phyloP scores from a whole-genome alignment of 2,329 filamentous ascomycete genomes.

The Pseudogymnoascus sp. region DNA sequence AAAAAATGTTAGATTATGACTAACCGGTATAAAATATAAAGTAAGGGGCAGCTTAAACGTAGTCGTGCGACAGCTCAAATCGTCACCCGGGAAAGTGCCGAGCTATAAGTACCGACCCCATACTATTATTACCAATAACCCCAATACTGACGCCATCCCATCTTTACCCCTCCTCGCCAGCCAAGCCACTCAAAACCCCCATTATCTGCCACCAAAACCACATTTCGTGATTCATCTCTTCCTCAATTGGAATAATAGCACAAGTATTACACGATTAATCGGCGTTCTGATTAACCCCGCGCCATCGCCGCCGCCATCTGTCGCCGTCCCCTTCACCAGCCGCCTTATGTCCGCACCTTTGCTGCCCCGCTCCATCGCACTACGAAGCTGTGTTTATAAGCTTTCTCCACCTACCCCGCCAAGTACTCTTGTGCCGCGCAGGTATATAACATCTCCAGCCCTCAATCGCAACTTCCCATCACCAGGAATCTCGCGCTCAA shows the following conservation, averaged over 20 bases:
- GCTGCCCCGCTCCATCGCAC: not conserved
- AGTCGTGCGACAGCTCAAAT: not conserved
- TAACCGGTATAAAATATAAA: not conserved
- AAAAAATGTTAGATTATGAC: not conserved
- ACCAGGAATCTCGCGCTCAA: not conserved
- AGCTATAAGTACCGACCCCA: not conserved
- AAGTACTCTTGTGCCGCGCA: not conserved
- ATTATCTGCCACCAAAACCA: not conserved
- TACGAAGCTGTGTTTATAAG: not conserved
- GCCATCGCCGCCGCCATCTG: not conserved
- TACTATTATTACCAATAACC: not conserved
- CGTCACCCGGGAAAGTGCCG: not conserved
- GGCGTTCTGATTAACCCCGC: not conserved
- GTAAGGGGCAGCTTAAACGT: not conserved
- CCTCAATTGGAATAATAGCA: not conserved
- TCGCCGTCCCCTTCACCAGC: not conserved
- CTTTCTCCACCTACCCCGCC: conserved; percentile 1
- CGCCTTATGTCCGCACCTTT: not conserved
- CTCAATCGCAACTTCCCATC: not conserved
- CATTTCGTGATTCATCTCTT: not conserved
- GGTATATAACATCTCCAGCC: not conserved
- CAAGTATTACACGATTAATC: not conserved
- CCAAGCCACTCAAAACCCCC: not conserved
- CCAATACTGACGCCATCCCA: not conserved
- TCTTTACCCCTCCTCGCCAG: not conserved